Evolutionary conservation across 371 early-diverging fungal genomes (phyloP).

Genomic region (Rhizomucor pusillus): DNA sequence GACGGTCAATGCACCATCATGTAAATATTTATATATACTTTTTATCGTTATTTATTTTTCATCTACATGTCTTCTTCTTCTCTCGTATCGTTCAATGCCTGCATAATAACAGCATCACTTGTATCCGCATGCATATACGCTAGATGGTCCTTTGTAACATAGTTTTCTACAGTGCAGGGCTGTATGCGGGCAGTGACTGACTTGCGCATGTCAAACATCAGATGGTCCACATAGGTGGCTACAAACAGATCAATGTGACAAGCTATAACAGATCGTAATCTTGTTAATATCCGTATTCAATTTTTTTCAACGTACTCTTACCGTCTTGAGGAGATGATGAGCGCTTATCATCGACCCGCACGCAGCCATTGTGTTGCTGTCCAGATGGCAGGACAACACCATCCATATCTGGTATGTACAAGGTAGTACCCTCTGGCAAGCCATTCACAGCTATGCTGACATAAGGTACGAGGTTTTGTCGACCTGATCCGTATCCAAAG

Average conservation of each 20-base stretch:
- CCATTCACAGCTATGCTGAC: constrained; percentile 34
- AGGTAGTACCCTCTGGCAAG: no score
- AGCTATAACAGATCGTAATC: constrained; percentile 9
- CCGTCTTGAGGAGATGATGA: no score
- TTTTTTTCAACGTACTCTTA: no score
- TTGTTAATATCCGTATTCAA: no score
- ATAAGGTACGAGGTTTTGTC: constrained; percentile 30
- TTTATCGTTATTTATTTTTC: not conserved
- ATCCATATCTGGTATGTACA: constrained; percentile 19
- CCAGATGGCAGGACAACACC: constrained; percentile 20
- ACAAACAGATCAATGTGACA: constrained; percentile 46
- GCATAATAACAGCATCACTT: not conserved
- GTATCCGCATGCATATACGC: constrained; percentile 12
- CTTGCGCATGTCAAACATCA: constrained; percentile 16
- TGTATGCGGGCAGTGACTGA: constrained; percentile 4
- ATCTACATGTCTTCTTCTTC: no score
- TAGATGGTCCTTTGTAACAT: constrained; percentile 23
- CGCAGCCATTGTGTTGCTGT: constrained; percentile 36
- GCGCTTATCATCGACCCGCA: constrained; percentile 36
- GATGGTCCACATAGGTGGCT: constrained; percentile 25
- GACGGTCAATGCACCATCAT: constrained; percentile 33
- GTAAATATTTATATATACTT: constrained; percentile 20
- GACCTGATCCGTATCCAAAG: constrained; percentile 34
- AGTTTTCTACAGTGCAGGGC: constrained; percentile 25
- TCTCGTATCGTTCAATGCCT: constrained; percentile 3